phyloP scores from a whole-genome alignment of 2,329 filamentous ascomycete genomes.

The Helminthosporium solani region DNA sequence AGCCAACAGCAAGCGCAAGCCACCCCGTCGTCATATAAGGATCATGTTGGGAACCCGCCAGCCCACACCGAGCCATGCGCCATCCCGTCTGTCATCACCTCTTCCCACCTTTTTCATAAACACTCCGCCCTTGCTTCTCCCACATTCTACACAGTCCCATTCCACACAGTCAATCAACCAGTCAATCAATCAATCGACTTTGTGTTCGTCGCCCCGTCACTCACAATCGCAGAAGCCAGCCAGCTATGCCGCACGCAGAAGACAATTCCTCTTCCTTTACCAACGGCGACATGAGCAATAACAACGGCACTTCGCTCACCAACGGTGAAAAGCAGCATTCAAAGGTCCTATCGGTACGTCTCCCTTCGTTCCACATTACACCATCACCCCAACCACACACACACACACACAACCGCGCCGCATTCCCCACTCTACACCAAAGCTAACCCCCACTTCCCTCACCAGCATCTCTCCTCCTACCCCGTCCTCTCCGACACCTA shows the following conservation, averaged over 20 bases:
- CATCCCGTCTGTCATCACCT: not conserved
- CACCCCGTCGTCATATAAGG: constrained; percentile 1
- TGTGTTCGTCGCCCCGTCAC: not conserved
- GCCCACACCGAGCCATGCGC: not conserved
- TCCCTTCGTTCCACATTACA: constrained; percentile 1
- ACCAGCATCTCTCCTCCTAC: constrained; percentile 79
- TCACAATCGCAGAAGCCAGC: not conserved
- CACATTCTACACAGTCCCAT: no score
- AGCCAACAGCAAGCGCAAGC: not conserved
- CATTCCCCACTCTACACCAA: not conserved
- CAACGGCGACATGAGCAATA: constrained; percentile 37
- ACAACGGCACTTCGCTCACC: constrained; percentile 33
- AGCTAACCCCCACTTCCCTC: constrained; percentile 7
- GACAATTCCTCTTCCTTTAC: constrained; percentile 19
- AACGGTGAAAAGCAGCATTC: constrained; percentile 45
- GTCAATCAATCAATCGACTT: not conserved
- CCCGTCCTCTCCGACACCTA: constrained; percentile 80
- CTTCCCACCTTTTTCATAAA: not conserved
- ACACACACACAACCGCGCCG: no score
- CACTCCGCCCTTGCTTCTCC: not conserved
- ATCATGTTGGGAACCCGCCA: not conserved
- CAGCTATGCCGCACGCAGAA: constrained; percentile 37
- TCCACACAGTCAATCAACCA: no score
- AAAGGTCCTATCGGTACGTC: constrained; percentile 43
- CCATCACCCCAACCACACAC: no score